Percentiles rank a stretch among this genome's conserved stretches.
Evolutionary conservation across 805 yeast species (phyloP).

Genomic region (Lachancea quebecensis): DNA sequence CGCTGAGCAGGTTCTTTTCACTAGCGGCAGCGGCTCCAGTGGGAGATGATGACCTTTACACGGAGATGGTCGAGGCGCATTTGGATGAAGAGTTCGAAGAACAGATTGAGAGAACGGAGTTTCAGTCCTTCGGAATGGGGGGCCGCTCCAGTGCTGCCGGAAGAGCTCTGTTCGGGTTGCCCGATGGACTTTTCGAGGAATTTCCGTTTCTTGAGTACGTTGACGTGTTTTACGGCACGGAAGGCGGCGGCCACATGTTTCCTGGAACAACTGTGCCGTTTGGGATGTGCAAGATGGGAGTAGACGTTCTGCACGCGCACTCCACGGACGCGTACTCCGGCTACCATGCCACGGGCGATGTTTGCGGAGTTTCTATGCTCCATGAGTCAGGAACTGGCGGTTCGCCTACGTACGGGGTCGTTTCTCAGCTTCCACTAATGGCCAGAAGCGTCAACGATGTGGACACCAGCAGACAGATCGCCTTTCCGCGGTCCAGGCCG

Average conservation of each 20-base stretch:
- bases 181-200: not conserved
- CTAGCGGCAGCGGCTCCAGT: not conserved
- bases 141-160: not conserved
- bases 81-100: not conserved
- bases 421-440: constrained; percentile 28
- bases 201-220: constrained; percentile 15
- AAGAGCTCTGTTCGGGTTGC: not conserved
- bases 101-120: not conserved
- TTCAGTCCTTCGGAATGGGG: not conserved
- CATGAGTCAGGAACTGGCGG: constrained; percentile 39
- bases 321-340: constrained; percentile 31
- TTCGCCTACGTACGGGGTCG: constrained; percentile 34
- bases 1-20: not conserved
- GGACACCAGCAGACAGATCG: constrained; percentile 12
- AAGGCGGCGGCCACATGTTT: constrained; percentile 33
- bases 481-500: constrained; percentile 10
- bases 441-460: constrained; percentile 8
- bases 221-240: constrained; percentile 33
- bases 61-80: not conserved
- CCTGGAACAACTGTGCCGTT: constrained; percentile 34
- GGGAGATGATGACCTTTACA: not conserved
- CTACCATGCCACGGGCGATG: constrained; percentile 28
- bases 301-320: constrained; percentile 24
- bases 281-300: constrained; percentile 35
- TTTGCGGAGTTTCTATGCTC: constrained; percentile 34